These are phyloP conservation scores for Neoascochyta sp. DNA, from an alignment of 2,329 filamentous ascomycete genomes.

Conservation along the genomic window DNA sequence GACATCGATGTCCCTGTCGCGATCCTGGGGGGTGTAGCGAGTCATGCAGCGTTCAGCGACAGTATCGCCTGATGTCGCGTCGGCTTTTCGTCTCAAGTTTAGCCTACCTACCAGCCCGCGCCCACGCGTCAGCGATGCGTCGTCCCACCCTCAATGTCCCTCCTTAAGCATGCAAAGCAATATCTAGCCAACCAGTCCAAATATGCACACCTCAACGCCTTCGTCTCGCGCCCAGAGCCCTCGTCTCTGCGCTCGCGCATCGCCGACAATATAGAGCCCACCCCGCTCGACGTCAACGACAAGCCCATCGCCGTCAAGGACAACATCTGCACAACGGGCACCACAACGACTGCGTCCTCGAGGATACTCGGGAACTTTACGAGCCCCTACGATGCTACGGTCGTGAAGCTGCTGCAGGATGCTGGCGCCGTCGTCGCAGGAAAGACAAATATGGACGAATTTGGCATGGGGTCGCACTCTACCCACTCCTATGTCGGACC, in stretches of 20 bases:
- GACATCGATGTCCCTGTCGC: no score
- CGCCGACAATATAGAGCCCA: constrained; percentile 1
- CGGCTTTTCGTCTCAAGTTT: constrained; percentile 8
- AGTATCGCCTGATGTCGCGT: constrained; percentile 15
- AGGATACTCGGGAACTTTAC: constrained; percentile 62
- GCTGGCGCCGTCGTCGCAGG: constrained; percentile 63
- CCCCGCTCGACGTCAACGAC: constrained; percentile 16
- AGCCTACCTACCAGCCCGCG: constrained; percentile 4
- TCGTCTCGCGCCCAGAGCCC: constrained; percentile 26
- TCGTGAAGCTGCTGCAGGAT: constrained; percentile 64
- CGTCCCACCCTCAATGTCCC: constrained; percentile 36
- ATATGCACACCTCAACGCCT: constrained; percentile 38
- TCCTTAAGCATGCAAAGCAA: constrained; percentile 35
- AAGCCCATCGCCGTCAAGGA: constrained; percentile 48
- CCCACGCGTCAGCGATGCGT: constrained; percentile 21
- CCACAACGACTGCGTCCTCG: constrained; percentile 76
- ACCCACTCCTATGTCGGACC: constrained; percentile 64
- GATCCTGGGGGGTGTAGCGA: no score
- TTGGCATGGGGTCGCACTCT: constrained; percentile 89
- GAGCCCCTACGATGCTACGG: constrained; percentile 78
- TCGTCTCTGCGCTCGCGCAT: constrained; percentile 20
- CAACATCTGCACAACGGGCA: constrained; percentile 47
- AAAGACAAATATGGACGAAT: constrained; percentile 94
- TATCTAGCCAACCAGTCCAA: constrained; percentile 35
- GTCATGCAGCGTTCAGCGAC: no score